Conservation (phyloP, 2,329 filamentous ascomycete species). For the Scolecobasidium constrictum region DNA sequence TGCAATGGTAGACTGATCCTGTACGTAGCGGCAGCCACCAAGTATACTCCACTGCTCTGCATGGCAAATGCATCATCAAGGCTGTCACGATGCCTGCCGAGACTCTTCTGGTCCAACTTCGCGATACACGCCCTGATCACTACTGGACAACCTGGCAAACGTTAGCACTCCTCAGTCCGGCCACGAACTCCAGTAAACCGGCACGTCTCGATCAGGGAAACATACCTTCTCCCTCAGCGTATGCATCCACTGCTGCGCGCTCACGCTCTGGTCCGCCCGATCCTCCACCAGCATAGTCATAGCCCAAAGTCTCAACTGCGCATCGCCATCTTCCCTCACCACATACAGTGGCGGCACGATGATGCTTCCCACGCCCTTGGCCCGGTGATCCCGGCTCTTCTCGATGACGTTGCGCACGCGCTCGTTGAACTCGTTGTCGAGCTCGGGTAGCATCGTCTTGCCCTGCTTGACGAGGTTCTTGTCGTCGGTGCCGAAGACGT, state of each 20-base stretch:
- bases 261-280: slow-evolving; percentile 84
- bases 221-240: slow-evolving; percentile 84
- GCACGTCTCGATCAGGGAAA: slow-evolving; percentile 4
- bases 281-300: slow-evolving; percentile 94
- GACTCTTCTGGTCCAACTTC: too few species aligned
- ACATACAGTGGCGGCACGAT: slow-evolving; percentile 87
- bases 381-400: slow-evolving; percentile 81
- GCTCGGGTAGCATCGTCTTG: slow-evolving; percentile 74
- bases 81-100: too few species aligned
- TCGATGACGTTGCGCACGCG: slow-evolving; percentile 79
- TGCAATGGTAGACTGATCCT: too few species aligned
- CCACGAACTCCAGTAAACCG: slow-evolving; percentile 3
- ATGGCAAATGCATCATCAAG: too few species aligned
- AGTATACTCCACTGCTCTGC: too few species aligned
- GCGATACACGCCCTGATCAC: too few species aligned
- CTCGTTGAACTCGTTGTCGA: slow-evolving; percentile 96
- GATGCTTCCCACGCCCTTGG: slow-evolving; percentile 85
- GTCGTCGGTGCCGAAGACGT: slow-evolving; percentile 85
- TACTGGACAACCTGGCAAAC: too few species aligned
- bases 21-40: too few species aligned
- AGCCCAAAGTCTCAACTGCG: slow-evolving; percentile 89
- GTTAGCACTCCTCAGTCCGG: slow-evolving; percentile 8
- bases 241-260: slow-evolving; percentile 87
- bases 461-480: slow-evolving; percentile 78
- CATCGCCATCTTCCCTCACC: slow-evolving; percentile 90